phyloP scores from a whole-genome alignment of 768 basidiomycete species.

The Trametopsis cervina region DNA sequence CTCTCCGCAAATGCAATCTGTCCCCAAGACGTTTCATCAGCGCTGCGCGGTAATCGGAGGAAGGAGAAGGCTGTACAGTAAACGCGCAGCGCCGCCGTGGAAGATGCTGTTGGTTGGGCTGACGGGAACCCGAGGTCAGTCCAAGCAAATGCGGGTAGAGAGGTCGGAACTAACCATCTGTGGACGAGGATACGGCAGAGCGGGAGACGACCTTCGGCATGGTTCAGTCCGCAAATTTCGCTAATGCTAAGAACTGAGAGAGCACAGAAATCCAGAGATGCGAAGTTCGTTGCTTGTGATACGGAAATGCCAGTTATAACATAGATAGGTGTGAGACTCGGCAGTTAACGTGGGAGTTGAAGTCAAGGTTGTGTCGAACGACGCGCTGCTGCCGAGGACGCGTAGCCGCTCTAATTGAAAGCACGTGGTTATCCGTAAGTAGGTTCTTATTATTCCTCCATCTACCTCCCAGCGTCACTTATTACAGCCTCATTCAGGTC shows the following conservation, averaged over 20 bases:
- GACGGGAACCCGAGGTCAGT: slow-evolving; percentile 15
- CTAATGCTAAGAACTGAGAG: too few species aligned
- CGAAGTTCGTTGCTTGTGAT: not conserved
- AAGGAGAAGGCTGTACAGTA: slow-evolving; percentile 52
- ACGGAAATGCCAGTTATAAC: not conserved
- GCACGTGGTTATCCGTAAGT: slow-evolving; percentile 10
- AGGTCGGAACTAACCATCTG: slow-evolving; percentile 51
- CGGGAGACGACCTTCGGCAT: slow-evolving; percentile 95
- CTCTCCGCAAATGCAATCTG: slow-evolving; percentile 86
- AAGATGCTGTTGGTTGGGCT: slow-evolving; percentile 79
- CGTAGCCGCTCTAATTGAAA: slow-evolving; percentile 7
- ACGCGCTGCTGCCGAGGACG: not conserved
- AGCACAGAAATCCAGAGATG: too few species aligned
- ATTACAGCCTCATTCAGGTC: slow-evolving; percentile 8
- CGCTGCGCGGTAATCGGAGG: slow-evolving; percentile 5
- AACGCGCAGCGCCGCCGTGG: slow-evolving; percentile 68
- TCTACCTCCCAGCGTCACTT: slow-evolving; percentile 15
- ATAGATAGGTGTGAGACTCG: not conserved
- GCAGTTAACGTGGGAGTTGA: not conserved
- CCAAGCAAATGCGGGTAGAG: slow-evolving; percentile 6
- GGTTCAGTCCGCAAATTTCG: slow-evolving; percentile 3
- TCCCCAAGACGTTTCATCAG: slow-evolving; percentile 10
- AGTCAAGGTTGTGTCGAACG: not conserved
- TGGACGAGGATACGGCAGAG: slow-evolving; percentile 82
- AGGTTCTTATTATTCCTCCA: slow-evolving; percentile 20